phyloP scores from a whole-genome alignment of 176 grass and related monocot genomes.

The Juncus effusus region DNA sequence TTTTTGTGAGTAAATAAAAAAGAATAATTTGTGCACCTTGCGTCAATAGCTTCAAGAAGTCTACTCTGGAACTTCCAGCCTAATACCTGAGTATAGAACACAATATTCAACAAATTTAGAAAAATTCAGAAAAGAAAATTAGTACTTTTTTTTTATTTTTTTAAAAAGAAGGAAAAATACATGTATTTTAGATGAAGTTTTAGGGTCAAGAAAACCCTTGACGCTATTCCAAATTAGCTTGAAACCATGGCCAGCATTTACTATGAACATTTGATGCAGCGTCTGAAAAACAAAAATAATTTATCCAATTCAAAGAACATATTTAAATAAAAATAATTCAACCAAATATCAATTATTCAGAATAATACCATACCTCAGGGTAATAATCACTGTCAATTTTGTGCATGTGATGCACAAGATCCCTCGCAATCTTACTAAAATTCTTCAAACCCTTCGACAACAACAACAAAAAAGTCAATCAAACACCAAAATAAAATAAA shows the following conservation, averaged over 20 bases:
- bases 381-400: slow-evolving; percentile 98
- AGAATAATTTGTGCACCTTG: slow-evolving; percentile 50
- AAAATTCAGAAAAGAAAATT: slow-evolving; percentile 15
- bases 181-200: slow-evolving; percentile 98
- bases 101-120: slow-evolving; percentile 24
- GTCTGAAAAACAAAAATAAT: slow-evolving; percentile 51
- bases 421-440: slow-evolving; percentile 92
- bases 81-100: slow-evolving; percentile 56
- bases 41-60: slow-evolving; percentile 88
- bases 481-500: slow-evolving; percentile 3
- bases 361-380: slow-evolving; percentile 62
- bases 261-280: slow-evolving; percentile 95
- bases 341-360: slow-evolving; percentile 8
- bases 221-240: slow-evolving; percentile 88
- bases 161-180: slow-evolving; percentile 37
- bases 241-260: slow-evolving; percentile 98
- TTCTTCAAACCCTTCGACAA: slow-evolving; percentile 76
- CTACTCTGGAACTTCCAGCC: slow-evolving; percentile 86
- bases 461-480: slow-evolving; percentile 11
- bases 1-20: slow-evolving; percentile 22
- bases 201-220: slow-evolving; percentile 94
- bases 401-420: slow-evolving; percentile 80
- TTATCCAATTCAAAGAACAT: slow-evolving; percentile 14
- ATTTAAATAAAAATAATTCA: slow-evolving; percentile 21
- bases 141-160: slow-evolving; percentile 3